Evolutionary conservation across 169 alveolate genomes (phyloP).

Genomic region (Toxoplasma gondii): DNA sequence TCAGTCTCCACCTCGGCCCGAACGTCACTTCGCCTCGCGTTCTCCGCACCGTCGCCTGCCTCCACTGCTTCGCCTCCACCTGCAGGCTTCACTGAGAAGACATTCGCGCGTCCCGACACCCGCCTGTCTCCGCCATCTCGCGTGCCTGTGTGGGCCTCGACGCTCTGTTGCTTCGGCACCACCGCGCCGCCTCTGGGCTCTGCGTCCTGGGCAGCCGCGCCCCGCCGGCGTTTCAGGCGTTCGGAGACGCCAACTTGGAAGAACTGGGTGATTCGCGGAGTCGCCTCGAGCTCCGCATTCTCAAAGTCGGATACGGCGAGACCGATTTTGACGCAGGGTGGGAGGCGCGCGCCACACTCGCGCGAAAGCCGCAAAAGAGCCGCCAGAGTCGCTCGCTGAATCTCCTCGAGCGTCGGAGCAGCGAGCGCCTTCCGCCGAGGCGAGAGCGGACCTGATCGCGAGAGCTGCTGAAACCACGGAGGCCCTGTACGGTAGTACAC

Average conservation of each 20-base stretch:
- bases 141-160: too few species aligned
- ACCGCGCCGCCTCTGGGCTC: too few species aligned
- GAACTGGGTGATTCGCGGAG: slow-evolving; percentile 8
- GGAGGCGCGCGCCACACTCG: not conserved
- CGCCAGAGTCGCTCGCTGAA: not conserved
- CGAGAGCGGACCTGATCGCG: slow-evolving; percentile 4
- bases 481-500: slow-evolving; percentile 8
- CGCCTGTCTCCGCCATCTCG: too few species aligned
- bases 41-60: too few species aligned
- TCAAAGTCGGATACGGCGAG: slow-evolving; percentile 30
- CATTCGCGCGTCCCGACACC: too few species aligned
- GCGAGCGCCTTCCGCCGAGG: not conserved
- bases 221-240: not conserved
- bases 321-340: not conserved
- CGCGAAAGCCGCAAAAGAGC: not conserved
- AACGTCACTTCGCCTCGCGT: too few species aligned
- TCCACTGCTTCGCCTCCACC: too few species aligned
- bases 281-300: not conserved
- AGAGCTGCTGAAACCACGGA: not conserved
- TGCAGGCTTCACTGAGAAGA: too few species aligned
- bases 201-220: not conserved
- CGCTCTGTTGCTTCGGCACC: too few species aligned
- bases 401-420: slow-evolving; percentile 29
- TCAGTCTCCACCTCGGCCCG: too few species aligned
- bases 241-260: not conserved